Base-by-base conservation (phyloP, 2,329 filamentous ascomycete genomes). In the Epichloe hybrida region DNA sequence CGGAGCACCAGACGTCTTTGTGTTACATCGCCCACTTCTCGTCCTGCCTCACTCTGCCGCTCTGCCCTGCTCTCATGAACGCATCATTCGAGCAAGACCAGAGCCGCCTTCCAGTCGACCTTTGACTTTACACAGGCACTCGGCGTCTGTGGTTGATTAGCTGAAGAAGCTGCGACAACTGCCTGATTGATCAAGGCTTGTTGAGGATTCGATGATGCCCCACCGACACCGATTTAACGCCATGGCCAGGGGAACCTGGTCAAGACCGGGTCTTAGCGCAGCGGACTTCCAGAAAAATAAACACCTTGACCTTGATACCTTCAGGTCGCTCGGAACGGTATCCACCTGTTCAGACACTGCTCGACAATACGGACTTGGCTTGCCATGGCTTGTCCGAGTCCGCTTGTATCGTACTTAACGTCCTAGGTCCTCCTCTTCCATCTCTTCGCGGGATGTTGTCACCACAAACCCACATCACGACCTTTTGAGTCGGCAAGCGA, bases 281-380 rank as follows among this genome's bases (percentile, higher is more conserved):
- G 34, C 40, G 46, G 36, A 45, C 42, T 46, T 52, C 27, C 34
- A 49, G 42, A 42, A 46, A 37, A n/a, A 41, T 37, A 11, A 43
- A 49, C 50, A 31, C 36, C 45, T 9, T 31, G 31, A 31, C 31
- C 31, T 31, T 11, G 31, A 31, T 9, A 31, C 31, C 31, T 9
- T 21, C 40, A 42, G 36, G 36, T 46, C 23, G 9, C 21, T 49
- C 50, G 36, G 27, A 35, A 39, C 27, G 20, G 40, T 41, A 20
- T 49, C 40, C 41, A 49, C 40, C 36, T 44, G 35, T 31, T 41
- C 41, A 43, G 43, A 48, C 46, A 48, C 8, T 31, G 46, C 17
- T 13, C 13, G 37, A 23, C 4, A 43, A 43, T 43, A 11, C 8
- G 1, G 36, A 13, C 2, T 17, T 38, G 3, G 13, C 15, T 43